These are phyloP conservation scores for Saccharomyces hybrid DNA, from an alignment of 1,139 yeast genomes.

Conservation along the genomic window DNA sequence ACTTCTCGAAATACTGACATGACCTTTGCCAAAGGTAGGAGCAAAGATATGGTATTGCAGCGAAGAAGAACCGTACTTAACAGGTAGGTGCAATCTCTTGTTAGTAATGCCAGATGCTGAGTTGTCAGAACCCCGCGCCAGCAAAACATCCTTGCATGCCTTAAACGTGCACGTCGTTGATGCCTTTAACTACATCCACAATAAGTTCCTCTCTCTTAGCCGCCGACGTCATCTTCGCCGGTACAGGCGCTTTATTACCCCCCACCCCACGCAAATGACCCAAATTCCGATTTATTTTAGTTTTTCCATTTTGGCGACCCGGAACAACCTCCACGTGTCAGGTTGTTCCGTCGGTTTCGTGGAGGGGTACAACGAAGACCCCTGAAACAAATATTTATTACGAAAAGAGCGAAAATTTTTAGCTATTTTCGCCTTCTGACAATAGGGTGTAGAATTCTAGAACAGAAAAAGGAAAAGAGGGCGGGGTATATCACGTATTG, in stretches of 20 bases:
- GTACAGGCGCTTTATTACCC: neutral
- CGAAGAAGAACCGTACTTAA: too few relatives aligned
- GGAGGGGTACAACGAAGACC: neutral
- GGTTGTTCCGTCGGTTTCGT: neutral
- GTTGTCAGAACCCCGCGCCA: too few relatives aligned
- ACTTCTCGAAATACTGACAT: too few relatives aligned
- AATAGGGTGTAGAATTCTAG: neutral
- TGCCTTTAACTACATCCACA: neutral
- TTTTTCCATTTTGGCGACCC: neutral
- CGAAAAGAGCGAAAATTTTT: neutral
- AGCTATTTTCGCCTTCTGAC: neutral
- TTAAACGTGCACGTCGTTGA: neutral
- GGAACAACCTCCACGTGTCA: neutral
- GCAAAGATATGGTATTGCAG: too few relatives aligned
- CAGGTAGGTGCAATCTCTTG: too few relatives aligned
- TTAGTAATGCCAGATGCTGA: too few relatives aligned
- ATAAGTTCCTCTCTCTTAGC: neutral
- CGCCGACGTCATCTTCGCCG: neutral
- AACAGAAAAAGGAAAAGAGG: neutral
- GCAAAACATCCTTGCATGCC: neutral
- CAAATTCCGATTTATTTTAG: neutral
- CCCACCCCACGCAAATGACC: neutral
- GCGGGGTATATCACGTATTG: neutral
- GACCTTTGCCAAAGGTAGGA: too few relatives aligned
- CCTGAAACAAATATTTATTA: neutral